Evolutionary conservation across 1,284 basidiomycete species (phyloP).

Genomic region (Porodaedalea pini): DNA sequence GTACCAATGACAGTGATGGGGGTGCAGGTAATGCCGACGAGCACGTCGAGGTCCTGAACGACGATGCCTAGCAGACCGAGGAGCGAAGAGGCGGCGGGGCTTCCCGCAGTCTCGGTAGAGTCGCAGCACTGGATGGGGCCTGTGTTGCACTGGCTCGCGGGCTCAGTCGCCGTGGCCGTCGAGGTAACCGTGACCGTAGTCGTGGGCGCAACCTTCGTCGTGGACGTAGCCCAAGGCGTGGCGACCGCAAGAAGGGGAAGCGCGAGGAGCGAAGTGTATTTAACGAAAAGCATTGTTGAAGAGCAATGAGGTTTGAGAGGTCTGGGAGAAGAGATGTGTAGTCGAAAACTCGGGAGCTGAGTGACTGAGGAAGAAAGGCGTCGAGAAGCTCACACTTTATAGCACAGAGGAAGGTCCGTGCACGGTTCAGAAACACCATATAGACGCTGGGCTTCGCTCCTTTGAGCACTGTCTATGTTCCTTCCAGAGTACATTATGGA

Average conservation of each 20-base stretch:
- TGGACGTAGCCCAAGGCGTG: constrained; percentile 5
- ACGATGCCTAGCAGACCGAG: constrained; percentile 15
- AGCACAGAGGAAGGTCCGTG: not conserved
- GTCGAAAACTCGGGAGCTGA: not conserved
- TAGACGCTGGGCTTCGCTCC: too few species aligned
- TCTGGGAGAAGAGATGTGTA: not conserved
- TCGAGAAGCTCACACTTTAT: not conserved
- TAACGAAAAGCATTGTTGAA: constrained; percentile 1
- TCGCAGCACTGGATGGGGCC: constrained; percentile 18
- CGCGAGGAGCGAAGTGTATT: not conserved
- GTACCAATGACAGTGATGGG: constrained; percentile 12
- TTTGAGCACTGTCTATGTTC: too few species aligned
- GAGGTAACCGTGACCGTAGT: not conserved
- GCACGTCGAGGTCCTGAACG: constrained; percentile 6
- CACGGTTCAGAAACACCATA: not conserved
- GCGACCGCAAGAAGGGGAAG: constrained; percentile 13
- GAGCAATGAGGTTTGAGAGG: not conserved
- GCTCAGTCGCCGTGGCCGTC: constrained; percentile 4
- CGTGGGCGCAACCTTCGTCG: not conserved
- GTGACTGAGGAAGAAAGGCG: not conserved
- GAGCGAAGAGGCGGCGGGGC: not conserved
- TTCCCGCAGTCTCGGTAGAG: not conserved
- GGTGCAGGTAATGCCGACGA: constrained; percentile 13
- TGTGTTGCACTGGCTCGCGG: constrained; percentile 13
- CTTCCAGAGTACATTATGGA: too few species aligned